Base-by-base conservation (phyloP, 257 asterid genomes). In the Penstemon newberryi region DNA sequence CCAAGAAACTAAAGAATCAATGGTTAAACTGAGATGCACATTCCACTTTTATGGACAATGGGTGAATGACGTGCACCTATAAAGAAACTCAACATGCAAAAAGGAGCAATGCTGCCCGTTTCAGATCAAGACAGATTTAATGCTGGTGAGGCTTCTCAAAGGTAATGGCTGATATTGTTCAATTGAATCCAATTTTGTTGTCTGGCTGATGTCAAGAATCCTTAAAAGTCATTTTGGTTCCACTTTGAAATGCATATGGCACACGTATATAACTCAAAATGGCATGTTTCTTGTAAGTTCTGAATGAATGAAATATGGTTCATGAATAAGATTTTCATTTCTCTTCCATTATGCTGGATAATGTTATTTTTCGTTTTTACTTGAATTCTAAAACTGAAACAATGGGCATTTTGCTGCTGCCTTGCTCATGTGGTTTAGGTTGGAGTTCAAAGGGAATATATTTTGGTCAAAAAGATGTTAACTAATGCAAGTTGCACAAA, bases 151-250 rank as follows among this genome's bases (percentile, higher is more conserved):
- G 76, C 46, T 56, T 70, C 59, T 11, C 44, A n/a, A 44, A 43
- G 33, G 15, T 63, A 69, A 53, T 46, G 69, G 64, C 46, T 58
- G 37, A 43, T 67, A 33, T 63, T 70, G 60, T 38, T 51, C 43
- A 5, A 51, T 46, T 39, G 65, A 42, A 43, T 62, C 78, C 74
- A 61, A 54, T 70, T 73, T 7, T 60, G 73, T 49, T 66, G 70
- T 75, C 71, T 77, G 73, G 75, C 13, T 49, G 77, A 70, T 80
- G 81, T 72, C 80, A 55, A 75, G 74, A 64, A 74, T 49, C 66
- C 73, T 66, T 49, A 64, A 65, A 52, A 25, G 72, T 15, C 57
- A 69, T 49, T 71, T 68, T 42, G 38, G 46, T 43, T 38, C 63
- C 65, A 72, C 71, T 33, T 64, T 63, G 54, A 60, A 33, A 53